Percentiles rank a stretch among this genome's conserved stretches.
These are phyloP conservation scores for Serpula lacrymans DNA, from an alignment of 768 basidiomycete genomes.

Conservation along the genomic window DNA sequence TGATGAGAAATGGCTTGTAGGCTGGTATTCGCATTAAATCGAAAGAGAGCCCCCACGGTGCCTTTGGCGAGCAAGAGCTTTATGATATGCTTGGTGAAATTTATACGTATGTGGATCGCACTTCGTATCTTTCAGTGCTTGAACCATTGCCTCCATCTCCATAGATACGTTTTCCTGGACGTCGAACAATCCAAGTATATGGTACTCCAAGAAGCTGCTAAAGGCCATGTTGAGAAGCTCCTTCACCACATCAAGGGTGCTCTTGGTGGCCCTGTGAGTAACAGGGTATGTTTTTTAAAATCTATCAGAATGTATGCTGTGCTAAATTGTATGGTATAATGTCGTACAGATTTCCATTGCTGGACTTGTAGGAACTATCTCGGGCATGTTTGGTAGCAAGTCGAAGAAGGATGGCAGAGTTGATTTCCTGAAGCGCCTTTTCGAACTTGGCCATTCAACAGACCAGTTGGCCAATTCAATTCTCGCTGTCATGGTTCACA, in stretches of 20 bases:
- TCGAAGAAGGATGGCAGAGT: conserved; percentile 38
- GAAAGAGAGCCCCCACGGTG: conserved; percentile 47
- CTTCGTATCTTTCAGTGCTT: neutral
- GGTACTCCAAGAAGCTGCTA: conserved; percentile 49
- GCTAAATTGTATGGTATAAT: neutral
- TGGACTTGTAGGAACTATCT: conserved; percentile 45
- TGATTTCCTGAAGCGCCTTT: conserved; percentile 55
- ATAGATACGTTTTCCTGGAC: conserved; percentile 75
- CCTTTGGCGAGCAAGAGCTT: conserved; percentile 59
- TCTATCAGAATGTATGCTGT: neutral
- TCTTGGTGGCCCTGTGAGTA: conserved; percentile 38
- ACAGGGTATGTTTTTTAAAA: conserved; percentile 35
- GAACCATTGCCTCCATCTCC: no score
- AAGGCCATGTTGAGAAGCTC: conserved; percentile 50
- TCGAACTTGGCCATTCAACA: conserved; percentile 49
- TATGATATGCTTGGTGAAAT: conserved; percentile 65
- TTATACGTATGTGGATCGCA: conserved; percentile 50
- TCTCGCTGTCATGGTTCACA: conserved; percentile 67
- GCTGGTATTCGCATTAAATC: conserved; percentile 72
- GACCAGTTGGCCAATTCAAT: conserved; percentile 68
- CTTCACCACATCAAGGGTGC: conserved; percentile 52
- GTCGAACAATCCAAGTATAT: conserved; percentile 57
- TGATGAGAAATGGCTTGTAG: no score
- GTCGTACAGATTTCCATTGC: conserved; percentile 25
- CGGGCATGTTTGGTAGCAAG: conserved; percentile 47